Percentiles rank a stretch among this genome's conserved stretches.
These are phyloP conservation scores for Apiotrichum domesticum DNA, from an alignment of 1,284 basidiomycete genomes.

Conservation along the genomic window DNA sequence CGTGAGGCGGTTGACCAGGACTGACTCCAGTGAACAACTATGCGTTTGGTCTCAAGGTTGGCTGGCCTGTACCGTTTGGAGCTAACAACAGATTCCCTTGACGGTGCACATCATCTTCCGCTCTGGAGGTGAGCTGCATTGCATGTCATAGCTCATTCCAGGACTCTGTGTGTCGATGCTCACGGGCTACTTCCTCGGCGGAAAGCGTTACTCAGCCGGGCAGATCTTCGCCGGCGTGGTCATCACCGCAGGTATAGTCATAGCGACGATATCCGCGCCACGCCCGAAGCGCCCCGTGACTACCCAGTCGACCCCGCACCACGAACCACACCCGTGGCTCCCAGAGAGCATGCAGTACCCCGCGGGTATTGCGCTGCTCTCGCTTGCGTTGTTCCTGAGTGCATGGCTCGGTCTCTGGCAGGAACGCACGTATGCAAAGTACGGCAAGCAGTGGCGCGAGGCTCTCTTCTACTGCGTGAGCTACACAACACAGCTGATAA, in stretches of 20 bases:
- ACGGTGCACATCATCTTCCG: conserved; percentile 91
- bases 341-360: conserved; percentile 53
- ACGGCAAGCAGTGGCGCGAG: conserved; percentile 77
- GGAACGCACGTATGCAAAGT: conserved; percentile 68
- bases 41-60: conserved; percentile 64
- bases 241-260: conserved; percentile 73
- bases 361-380: conserved; percentile 66
- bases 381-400: conserved; percentile 69
- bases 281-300: conserved; percentile 21
- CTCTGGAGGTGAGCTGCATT: conserved; percentile 78
- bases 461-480: conserved; percentile 69
- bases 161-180: conserved; percentile 48
- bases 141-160: conserved; percentile 6
- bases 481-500: background rate
- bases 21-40: conserved; percentile 65
- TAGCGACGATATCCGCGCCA: conserved; percentile 70
- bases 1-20: background rate
- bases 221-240: conserved; percentile 68
- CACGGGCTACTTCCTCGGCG: conserved; percentile 38
- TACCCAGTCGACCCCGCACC: background rate
- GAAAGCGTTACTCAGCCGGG: conserved; percentile 59
- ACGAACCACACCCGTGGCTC: conserved; percentile 2
- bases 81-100: conserved; percentile 65
- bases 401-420: conserved; percentile 80
- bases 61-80: background rate